Conservation (phyloP, 2,329 filamentous ascomycete genomes). For the Pseudogymnoascus sp. region DNA sequence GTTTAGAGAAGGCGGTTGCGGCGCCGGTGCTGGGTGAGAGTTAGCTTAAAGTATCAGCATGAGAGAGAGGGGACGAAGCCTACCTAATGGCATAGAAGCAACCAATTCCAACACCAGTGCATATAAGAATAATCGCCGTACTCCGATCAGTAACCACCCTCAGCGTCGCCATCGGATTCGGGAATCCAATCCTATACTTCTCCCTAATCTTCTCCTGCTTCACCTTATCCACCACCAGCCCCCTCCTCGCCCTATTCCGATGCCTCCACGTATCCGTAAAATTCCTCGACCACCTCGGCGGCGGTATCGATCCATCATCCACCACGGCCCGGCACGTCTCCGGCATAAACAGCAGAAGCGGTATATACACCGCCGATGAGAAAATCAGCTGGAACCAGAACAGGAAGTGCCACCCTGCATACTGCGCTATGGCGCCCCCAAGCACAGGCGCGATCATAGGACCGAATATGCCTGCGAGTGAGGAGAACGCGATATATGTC, state of each 20-base stretch:
- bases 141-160: conserved; percentile 36
- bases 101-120: conserved; percentile 36
- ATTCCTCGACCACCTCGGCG: conserved; percentile 48
- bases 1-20: conserved; percentile 31
- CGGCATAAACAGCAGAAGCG: conserved; percentile 35
- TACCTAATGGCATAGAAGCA: conserved; percentile 38
- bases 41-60: conserved; percentile 19
- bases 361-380: conserved; percentile 16
- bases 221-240: conserved; percentile 14
- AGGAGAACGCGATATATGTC: conserved; percentile 59
- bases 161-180: conserved; percentile 36
- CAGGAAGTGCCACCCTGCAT: conserved; percentile 50
- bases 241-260: conserved; percentile 13
- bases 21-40: conserved; percentile 31
- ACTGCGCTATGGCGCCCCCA: conserved; percentile 49
- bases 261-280: conserved; percentile 34
- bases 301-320: conserved; percentile 48
- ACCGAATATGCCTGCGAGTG: conserved; percentile 45
- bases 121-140: conserved; percentile 38
- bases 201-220: conserved; percentile 25
- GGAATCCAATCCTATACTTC: conserved; percentile 19
- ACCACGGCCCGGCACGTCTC: conserved; percentile 44
- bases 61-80: background rate
- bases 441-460: conserved; percentile 47
- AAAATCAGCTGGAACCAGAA: conserved; percentile 42